Base-by-base conservation (phyloP, 1,284 basidiomycete genomes). In the Agroathelia rolfsii region DNA sequence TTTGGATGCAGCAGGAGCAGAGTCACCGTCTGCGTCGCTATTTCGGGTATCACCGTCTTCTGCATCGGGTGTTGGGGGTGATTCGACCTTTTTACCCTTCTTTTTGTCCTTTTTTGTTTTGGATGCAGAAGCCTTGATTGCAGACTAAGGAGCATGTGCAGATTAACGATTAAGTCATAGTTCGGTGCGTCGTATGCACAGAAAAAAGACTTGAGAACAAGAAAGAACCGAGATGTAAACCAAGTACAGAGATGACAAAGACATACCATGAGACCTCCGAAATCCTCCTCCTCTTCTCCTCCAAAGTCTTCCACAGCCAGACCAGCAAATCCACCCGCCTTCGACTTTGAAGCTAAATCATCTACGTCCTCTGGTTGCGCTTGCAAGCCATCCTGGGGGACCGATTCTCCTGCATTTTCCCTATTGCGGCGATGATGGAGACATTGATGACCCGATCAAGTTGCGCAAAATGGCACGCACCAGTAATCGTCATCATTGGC, bases 201-300 rank as follows among this genome's bases (percentile, higher is more conserved):
- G 24, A 38, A 20, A 44, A 36, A 35, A 28, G 21, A 29, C 14
- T 39, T 30, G 12, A 42, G 24, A 23, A 10, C 15, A 15, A 24
- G 22, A n/a, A 38, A 22, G 28, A 30, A 27, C 14, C 11, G 26
- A 18, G 22, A 21, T 15, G 30, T 25, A 38, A 38, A 28, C 28
- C 32, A 34, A 36, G 18, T 34, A 32, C 33, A 16, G 12, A 16
- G 16, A 24, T n/a, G 28, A 22, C 17, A 10, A 21, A 8, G 12
- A 61, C 76, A 37, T 48, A 87, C 86, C 87, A 92, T 89, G 24
- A 92, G 61, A 16, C 85, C 85, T 28, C 85, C 88, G 43, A 73
- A 82, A 45, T 72, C 81, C 54, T 79, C 75, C 19, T 77, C 78
- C 35, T 76, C 79, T 20, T 81, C 76, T 19, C 72, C 73, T 7